Evolutionary conservation across 106 monocot species (phyloP).

Genomic region (Dendrobium catenatum): DNA sequence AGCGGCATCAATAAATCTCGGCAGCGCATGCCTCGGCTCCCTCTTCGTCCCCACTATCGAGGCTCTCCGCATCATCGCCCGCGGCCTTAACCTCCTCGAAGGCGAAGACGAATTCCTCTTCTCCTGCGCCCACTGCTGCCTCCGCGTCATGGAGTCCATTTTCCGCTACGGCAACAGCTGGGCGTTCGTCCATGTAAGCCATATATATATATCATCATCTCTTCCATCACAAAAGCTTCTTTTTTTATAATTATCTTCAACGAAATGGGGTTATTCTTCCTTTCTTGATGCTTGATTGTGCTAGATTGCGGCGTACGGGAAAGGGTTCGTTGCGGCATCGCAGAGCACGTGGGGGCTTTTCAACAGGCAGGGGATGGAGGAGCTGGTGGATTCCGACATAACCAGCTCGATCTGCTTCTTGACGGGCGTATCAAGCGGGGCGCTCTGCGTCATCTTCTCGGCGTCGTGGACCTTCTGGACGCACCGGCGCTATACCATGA

Average conservation of each 20-base stretch:
- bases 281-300: conserved; percentile 34
- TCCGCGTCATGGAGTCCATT: conserved; percentile 78
- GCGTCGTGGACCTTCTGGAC: conserved; percentile 67
- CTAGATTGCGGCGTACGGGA: conserved; percentile 88
- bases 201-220: too few relatives aligned
- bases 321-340: conserved; percentile 82
- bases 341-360: conserved; percentile 91
- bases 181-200: conserved; percentile 87
- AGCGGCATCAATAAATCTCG: conserved; percentile 67
- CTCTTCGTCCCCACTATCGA: conserved; percentile 92
- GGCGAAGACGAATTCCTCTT: conserved; percentile 99
- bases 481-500: conserved; percentile 63
- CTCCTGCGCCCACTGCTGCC: conserved; percentile 98
- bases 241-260: neutral
- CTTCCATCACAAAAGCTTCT: too few relatives aligned
- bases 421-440: conserved; percentile 73
- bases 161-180: conserved; percentile 97
- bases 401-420: conserved; percentile 91
- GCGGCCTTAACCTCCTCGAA: conserved; percentile 84
- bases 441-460: conserved; percentile 67
- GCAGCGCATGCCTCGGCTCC: conserved; percentile 86
- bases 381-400: conserved; percentile 87
- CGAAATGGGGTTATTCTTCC: neutral
- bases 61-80: conserved; percentile 65
- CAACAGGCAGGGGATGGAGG: conserved; percentile 66